A percentile compares a stretch with the other conserved stretches of the same genome.
Evolutionary conservation across 2,329 filamentous ascomycete species (phyloP).

Genomic region (Aspergillus niger): DNA sequence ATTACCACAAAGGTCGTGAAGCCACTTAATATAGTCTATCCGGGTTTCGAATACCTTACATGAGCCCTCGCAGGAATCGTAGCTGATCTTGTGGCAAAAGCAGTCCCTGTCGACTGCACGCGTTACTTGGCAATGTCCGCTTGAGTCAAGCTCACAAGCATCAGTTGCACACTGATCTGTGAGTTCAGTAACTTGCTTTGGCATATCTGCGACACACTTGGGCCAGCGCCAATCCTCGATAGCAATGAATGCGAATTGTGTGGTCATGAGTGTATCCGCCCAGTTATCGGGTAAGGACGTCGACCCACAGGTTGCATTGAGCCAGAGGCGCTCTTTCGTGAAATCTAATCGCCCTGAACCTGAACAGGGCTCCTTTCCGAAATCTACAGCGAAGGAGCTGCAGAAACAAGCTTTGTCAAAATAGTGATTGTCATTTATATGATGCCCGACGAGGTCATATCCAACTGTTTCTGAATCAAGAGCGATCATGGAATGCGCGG

Average conservation of each 20-base stretch:
- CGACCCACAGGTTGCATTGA: conserved; percentile 4
- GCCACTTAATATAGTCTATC: conserved; percentile 9
- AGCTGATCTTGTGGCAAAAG: conserved; percentile 10
- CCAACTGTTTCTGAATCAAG: conserved; percentile 10
- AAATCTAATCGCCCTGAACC: background rate
- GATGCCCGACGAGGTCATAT: background rate
- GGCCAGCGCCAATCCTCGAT: conserved; percentile 11
- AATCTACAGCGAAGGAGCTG: conserved; percentile 1
- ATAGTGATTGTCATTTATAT: background rate
- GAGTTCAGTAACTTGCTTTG: background rate
- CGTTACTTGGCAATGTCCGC: conserved; percentile 2
- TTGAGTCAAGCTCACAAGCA: conserved; percentile 6
- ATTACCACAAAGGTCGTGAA: conserved; percentile 6
- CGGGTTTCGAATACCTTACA: conserved; percentile 10
- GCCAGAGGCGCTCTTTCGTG: conserved; percentile 13
- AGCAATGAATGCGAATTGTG: conserved; percentile 3
- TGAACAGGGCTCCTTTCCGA: background rate
- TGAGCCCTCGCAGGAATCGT: conserved; percentile 5
- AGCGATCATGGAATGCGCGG: background rate
- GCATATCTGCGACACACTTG: conserved; percentile 6
- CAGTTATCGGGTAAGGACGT: conserved; percentile 4
- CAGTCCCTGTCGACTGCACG: conserved; percentile 9
- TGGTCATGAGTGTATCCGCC: conserved; percentile 6
- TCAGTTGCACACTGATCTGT: conserved; percentile 4
- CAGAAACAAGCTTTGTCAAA: conserved; percentile 14